Conservation (phyloP, 257 asterid species). For the Solanum dulcamara region DNA sequence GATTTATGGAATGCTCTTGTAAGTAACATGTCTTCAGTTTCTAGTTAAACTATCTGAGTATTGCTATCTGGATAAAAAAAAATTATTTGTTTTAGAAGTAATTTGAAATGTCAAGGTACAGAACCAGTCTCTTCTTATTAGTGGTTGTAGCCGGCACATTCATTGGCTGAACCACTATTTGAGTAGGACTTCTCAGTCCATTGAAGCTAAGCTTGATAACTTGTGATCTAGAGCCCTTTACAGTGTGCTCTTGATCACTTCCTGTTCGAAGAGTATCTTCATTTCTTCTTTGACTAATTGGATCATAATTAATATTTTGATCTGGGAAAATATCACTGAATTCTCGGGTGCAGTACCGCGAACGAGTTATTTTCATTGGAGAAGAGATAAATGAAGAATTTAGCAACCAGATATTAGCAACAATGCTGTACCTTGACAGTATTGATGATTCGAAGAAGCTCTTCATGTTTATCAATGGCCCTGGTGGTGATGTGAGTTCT, state of each 20-base stretch:
- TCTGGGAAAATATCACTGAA: background rate
- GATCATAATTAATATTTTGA: background rate
- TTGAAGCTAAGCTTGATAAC: background rate
- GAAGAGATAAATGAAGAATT: slow-evolving; percentile 71
- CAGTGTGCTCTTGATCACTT: background rate
- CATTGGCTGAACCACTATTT: background rate
- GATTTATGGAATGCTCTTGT: slow-evolving; percentile 98
- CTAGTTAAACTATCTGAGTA: background rate
- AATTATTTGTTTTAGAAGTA: background rate
- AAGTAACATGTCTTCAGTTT: slow-evolving; percentile 18
- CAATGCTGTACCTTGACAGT: slow-evolving; percentile 91
- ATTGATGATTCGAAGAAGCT: slow-evolving; percentile 61
- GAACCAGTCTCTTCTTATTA: background rate
- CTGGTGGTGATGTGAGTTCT: slow-evolving; percentile 95
- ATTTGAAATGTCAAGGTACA: background rate
- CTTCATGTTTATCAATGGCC: slow-evolving; percentile 62
- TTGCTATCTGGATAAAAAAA: background rate
- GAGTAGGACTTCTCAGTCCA: background rate
- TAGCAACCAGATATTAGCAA: slow-evolving; percentile 87
- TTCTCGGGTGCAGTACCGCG: slow-evolving; percentile 67
- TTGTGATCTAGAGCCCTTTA: background rate
- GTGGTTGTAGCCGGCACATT: background rate
- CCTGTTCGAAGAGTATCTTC: background rate
- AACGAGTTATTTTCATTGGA: slow-evolving; percentile 76
- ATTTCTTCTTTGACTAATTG: background rate